Conservation (phyloP, 169 alveolate species). For the Blepharisma undulans region DNA sequence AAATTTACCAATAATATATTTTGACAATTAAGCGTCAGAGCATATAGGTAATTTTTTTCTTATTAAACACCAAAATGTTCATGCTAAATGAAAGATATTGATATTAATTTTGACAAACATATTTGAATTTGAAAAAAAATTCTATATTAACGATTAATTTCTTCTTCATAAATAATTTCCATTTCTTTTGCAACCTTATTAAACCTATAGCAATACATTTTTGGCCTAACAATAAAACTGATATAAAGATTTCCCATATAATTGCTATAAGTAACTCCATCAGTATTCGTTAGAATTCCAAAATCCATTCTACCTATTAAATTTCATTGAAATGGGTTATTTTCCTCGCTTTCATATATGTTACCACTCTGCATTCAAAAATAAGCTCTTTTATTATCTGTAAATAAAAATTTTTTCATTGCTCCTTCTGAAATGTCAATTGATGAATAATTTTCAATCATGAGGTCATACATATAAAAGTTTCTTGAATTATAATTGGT, state of each 20-base stretch:
- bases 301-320: background rate
- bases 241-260: background rate
- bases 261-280: background rate
- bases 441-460: background rate
- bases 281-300: background rate
- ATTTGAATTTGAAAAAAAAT: no score
- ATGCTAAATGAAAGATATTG: no score
- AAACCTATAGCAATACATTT: background rate
- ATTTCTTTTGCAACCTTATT: background rate
- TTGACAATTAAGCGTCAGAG: no score
- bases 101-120: no score
- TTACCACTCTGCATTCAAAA: background rate
- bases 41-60: no score
- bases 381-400: background rate
- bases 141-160: background rate
- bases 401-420: no score
- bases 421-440: background rate
- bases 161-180: background rate
- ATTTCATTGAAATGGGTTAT: background rate
- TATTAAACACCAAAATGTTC: no score
- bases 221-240: background rate
- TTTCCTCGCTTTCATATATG: background rate
- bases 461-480: background rate
- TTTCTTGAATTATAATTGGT: background rate
- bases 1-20: no score